Conservation (phyloP, 352 stramenopile species). For the Phytophthora pistaciae region DNA sequence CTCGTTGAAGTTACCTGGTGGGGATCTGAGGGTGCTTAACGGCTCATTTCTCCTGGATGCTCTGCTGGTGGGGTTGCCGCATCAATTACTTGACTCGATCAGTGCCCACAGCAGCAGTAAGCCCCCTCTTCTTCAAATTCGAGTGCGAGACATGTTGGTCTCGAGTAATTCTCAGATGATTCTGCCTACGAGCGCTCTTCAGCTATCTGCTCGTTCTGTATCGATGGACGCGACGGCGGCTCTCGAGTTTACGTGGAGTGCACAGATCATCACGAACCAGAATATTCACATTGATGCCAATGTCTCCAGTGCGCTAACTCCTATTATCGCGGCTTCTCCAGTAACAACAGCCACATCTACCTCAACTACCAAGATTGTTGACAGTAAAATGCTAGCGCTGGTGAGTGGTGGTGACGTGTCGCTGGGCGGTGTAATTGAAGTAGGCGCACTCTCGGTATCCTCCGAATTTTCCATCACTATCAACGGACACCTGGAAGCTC, state of each 20-base stretch:
- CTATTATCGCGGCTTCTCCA: slow-evolving; percentile 22
- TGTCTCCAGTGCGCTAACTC: slow-evolving; percentile 43
- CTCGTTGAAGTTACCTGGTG: slow-evolving; percentile 39
- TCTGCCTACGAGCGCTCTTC: slow-evolving; percentile 43
- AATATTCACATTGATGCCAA: slow-evolving; percentile 65
- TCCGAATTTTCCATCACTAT: slow-evolving; percentile 66
- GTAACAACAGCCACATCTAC: slow-evolving; percentile 12
- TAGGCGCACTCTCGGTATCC: slow-evolving; percentile 59
- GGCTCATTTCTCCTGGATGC: slow-evolving; percentile 60
- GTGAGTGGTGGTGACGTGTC: slow-evolving; percentile 66
- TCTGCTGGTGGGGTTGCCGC: slow-evolving; percentile 28
- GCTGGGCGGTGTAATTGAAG: slow-evolving; percentile 53
- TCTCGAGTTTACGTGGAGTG: slow-evolving; percentile 52
- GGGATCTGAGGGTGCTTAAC: slow-evolving; percentile 59
- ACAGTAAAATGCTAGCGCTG: slow-evolving; percentile 52
- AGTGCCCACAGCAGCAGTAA: slow-evolving; percentile 25
- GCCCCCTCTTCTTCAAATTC: slow-evolving; percentile 40
- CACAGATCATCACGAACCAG: slow-evolving; percentile 51
- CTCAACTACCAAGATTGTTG: slow-evolving; percentile 15
- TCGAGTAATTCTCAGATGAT: slow-evolving; percentile 51
- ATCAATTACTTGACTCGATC: slow-evolving; percentile 31
- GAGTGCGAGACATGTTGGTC: slow-evolving; percentile 53
- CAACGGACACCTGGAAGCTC: slow-evolving; percentile 49
- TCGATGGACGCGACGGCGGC: slow-evolving; percentile 61
- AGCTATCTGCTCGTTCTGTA: slow-evolving; percentile 51